These are phyloP conservation scores for Epithele typhae DNA, from an alignment of 768 basidiomycete species.

Conservation along the genomic window DNA sequence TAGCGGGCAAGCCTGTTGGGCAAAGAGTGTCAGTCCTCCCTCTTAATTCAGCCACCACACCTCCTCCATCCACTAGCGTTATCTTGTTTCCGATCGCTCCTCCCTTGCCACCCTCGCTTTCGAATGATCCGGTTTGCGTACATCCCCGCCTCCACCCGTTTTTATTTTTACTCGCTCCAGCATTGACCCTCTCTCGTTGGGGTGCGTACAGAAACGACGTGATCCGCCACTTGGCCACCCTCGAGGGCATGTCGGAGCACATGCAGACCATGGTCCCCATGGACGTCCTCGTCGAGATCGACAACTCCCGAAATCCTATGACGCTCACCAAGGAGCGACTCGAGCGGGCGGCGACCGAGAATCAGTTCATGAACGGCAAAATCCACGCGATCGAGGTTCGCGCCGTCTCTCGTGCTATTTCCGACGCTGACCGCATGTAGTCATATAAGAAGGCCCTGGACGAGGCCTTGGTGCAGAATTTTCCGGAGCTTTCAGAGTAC, in stretches of 20 bases:
- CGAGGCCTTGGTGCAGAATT: slow-evolving; percentile 67
- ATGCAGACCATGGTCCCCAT: slow-evolving; percentile 65
- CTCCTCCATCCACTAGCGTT: background rate
- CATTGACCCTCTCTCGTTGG: background rate
- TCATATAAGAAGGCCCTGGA: slow-evolving; percentile 66
- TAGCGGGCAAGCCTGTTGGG: slow-evolving; percentile 72
- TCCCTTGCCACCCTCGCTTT: too few relatives aligned
- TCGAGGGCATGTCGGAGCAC: slow-evolving; percentile 66
- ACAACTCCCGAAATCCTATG: slow-evolving; percentile 78
- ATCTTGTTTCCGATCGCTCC: background rate
- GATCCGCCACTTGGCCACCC: slow-evolving; percentile 55
- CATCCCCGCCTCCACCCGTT: too few relatives aligned
- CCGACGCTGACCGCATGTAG: slow-evolving; percentile 32
- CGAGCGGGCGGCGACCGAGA: slow-evolving; percentile 82
- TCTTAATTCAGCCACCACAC: background rate
- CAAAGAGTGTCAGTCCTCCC: slow-evolving; percentile 53
- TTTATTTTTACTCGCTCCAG: slow-evolving; percentile 3
- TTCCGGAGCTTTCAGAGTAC: slow-evolving; percentile 53
- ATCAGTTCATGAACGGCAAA: slow-evolving; percentile 90
- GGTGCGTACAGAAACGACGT: slow-evolving; percentile 62
- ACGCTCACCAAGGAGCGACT: slow-evolving; percentile 74
- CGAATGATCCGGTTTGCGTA: too few relatives aligned
- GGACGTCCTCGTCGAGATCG: slow-evolving; percentile 75
- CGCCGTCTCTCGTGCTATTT: background rate
- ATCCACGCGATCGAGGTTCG: slow-evolving; percentile 69